These are phyloP conservation scores for Naganishia liquefaciens DNA, from an alignment of 1,284 basidiomycete species.

Conservation along the genomic window DNA sequence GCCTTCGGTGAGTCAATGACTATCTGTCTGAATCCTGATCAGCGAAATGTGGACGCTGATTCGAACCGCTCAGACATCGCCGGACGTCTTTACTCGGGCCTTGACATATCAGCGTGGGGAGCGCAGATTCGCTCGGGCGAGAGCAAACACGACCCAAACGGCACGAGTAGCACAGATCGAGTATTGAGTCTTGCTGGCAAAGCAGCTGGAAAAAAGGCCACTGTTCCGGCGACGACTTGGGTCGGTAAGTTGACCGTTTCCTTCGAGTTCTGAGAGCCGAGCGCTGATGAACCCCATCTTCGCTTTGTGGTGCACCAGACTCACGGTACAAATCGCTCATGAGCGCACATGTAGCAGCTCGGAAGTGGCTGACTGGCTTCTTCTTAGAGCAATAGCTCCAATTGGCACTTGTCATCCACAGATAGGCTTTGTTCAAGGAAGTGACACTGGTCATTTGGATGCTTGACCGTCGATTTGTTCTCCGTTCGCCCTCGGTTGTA, in stretches of 20 bases:
- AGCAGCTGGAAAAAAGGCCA: constrained; percentile 10
- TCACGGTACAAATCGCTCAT: constrained; percentile 23
- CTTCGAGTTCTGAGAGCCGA: too few species aligned
- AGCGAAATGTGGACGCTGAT: too few species aligned
- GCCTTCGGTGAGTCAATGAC: constrained; percentile 1
- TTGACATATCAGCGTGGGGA: constrained; percentile 11
- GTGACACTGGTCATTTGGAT: too few species aligned
- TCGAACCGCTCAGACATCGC: constrained; percentile 1
- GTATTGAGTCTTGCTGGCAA: constrained; percentile 20
- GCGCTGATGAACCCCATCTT: not conserved
- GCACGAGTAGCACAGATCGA: constrained; percentile 2
- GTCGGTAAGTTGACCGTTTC: constrained; percentile 4
- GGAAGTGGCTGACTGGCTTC: constrained; percentile 23
- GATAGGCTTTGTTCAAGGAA: too few species aligned
- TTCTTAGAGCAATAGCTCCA: constrained; percentile 1
- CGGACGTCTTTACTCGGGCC: constrained; percentile 15
- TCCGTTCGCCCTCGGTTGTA: too few species aligned
- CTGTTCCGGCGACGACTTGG: constrained; percentile 9
- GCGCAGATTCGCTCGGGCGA: not conserved
- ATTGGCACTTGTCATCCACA: too few species aligned
- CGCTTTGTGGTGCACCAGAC: not conserved
- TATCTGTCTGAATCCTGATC: not conserved
- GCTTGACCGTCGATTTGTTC: too few species aligned
- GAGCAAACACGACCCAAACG: not conserved
- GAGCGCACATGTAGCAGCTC: constrained; percentile 16